Percentiles rank a stretch among this genome's conserved stretches.
Evolutionary conservation across 176 grass and related monocot genomes (phyloP).

Genomic region (Oryza coarctata): DNA sequence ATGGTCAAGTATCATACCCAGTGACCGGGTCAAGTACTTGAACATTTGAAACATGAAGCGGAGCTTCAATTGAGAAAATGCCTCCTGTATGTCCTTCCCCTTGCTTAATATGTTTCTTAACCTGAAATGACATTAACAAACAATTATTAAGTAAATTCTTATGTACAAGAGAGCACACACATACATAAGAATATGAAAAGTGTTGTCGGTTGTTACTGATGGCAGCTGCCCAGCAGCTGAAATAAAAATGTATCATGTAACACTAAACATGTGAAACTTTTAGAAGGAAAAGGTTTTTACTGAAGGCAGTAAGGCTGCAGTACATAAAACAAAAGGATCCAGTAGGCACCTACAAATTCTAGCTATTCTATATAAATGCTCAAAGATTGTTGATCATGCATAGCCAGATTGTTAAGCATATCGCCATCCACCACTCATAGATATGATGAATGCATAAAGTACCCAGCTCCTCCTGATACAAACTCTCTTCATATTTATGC

Average conservation of each 20-base stretch:
- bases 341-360: not conserved
- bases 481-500: not conserved
- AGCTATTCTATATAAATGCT: not conserved
- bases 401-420: not conserved
- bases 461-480: not conserved
- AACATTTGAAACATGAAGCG: slow-evolving; percentile 98
- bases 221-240: not conserved
- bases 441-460: not conserved
- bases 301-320: too few species aligned
- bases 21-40: slow-evolving; percentile 87
- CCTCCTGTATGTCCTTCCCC: slow-evolving; percentile 85
- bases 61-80: slow-evolving; percentile 97
- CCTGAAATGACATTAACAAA: slow-evolving; percentile 46
- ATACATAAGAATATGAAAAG: not conserved
- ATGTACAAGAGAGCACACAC: not conserved
- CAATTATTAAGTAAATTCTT: not conserved
- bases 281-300: not conserved
- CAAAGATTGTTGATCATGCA: too few species aligned
- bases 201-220: not conserved
- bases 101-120: slow-evolving; percentile 97
- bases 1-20: slow-evolving; percentile 47
- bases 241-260: not conserved
- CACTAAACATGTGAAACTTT: not conserved
- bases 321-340: not conserved
- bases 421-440: not conserved